A percentile compares a stretch with the other conserved stretches of the same genome.
These are phyloP conservation scores for Jaltomata sinuosa DNA, from an alignment of 257 asterid species.

Conservation along the genomic window DNA sequence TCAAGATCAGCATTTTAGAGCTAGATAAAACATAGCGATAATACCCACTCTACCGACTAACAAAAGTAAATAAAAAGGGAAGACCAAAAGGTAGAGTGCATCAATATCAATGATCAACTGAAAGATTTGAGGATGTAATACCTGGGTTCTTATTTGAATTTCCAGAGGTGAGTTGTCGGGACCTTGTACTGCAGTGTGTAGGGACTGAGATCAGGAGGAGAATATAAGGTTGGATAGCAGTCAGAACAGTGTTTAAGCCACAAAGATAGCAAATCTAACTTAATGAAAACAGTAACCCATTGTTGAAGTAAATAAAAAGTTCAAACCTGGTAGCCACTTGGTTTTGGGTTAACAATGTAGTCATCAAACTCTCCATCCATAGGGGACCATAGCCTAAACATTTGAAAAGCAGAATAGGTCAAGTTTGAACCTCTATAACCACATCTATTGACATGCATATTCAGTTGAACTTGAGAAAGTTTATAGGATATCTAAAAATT, in stretches of 20 bases:
- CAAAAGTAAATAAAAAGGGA: background rate
- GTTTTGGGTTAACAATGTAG: conserved; percentile 92
- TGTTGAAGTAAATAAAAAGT: background rate
- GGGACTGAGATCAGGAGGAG: conserved; percentile 48
- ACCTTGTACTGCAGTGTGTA: conserved; percentile 93
- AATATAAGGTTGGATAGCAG: conserved; percentile 17
- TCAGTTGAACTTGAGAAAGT: background rate
- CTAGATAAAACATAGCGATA: background rate
- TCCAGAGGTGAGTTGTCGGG: conserved; percentile 86
- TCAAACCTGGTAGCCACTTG: conserved; percentile 95
- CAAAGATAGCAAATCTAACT: background rate
- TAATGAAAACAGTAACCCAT: background rate
- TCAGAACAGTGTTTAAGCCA: conserved; percentile 8
- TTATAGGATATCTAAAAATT: background rate
- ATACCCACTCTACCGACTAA: background rate
- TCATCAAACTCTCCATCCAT: conserved; percentile 92
- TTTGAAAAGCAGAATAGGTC: conserved; percentile 6
- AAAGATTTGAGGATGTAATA: conserved; percentile 7
- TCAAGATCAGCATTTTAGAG: background rate
- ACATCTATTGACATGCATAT: background rate
- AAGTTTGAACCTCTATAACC: conserved; percentile 2
- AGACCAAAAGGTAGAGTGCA: background rate
- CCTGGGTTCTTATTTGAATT: conserved; percentile 97
- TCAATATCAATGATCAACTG: background rate
- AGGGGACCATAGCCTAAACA: conserved; percentile 81